A percentile compares a stretch with the other conserved stretches of the same genome.
These are phyloP conservation scores for Paecilomyces niveus DNA, from an alignment of 2,329 filamentous ascomycete species.

Conservation along the genomic window DNA sequence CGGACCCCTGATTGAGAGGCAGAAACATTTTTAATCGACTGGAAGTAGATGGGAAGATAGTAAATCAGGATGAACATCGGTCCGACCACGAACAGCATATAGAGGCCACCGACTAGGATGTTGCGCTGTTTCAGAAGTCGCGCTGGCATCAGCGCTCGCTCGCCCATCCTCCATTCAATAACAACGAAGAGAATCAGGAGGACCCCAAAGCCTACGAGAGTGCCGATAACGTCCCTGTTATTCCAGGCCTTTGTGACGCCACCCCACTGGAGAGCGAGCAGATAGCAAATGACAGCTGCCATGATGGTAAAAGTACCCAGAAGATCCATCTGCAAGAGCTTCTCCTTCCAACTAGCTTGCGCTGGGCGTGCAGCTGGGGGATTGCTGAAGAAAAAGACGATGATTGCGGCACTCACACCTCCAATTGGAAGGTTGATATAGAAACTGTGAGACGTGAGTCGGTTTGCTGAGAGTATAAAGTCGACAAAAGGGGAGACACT, in stretches of 20 bases:
- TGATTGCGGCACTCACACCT: constrained; percentile 15
- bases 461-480: neutral
- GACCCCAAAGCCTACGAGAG: constrained; percentile 14
- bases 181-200: constrained; percentile 13
- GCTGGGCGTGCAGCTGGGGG: constrained; percentile 9
- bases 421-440: constrained; percentile 30
- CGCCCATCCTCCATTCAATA: constrained; percentile 12
- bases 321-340: constrained; percentile 17
- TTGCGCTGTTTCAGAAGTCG: constrained; percentile 30
- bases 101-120: constrained; percentile 24
- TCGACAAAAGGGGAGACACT: neutral
- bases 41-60: constrained; percentile 26
- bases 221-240: constrained; percentile 13
- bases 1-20: constrained; percentile 31
- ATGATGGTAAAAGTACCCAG: constrained; percentile 15
- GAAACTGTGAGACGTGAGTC: constrained; percentile 10
- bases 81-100: constrained; percentile 29
- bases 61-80: constrained; percentile 28
- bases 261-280: constrained; percentile 21
- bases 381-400: constrained; percentile 18
- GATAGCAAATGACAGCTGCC: constrained; percentile 16
- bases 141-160: constrained; percentile 23
- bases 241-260: constrained; percentile 16
- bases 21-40: constrained; percentile 25
- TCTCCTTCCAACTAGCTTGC: constrained; percentile 9